A percentile compares a stretch with the other conserved stretches of the same genome.
Conservation (phyloP, 108 stramenopile genomes). For the Cyclotella choctawhatcheeana region DNA sequence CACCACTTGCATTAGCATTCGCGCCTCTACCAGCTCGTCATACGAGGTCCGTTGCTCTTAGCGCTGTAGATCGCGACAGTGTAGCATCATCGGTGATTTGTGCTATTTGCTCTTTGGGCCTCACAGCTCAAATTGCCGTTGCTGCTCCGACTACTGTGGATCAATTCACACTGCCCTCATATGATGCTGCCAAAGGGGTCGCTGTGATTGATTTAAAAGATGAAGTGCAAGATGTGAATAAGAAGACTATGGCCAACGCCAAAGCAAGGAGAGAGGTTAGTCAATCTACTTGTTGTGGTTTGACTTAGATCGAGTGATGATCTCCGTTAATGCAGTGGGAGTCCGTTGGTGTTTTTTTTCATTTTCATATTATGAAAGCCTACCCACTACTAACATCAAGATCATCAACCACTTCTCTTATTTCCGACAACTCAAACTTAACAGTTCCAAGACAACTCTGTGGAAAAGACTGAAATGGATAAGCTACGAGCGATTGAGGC, state of each 20-base stretch:
- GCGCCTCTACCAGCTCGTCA: neutral
- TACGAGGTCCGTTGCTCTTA: neutral
- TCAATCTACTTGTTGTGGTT: neutral
- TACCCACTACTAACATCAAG: no score
- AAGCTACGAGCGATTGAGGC: slow-evolving; percentile 32
- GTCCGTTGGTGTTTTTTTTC: neutral
- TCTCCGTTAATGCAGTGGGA: neutral
- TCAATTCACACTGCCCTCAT: slow-evolving; percentile 48
- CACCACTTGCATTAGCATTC: neutral
- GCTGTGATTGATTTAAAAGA: slow-evolving; percentile 35
- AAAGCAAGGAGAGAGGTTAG: slow-evolving; percentile 42
- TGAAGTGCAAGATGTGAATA: slow-evolving; percentile 46
- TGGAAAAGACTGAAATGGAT: slow-evolving; percentile 45
- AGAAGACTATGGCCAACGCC: slow-evolving; percentile 32
- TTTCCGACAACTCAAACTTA: no score
- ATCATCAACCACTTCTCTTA: no score
- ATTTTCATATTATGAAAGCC: neutral
- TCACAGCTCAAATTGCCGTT: slow-evolving; percentile 8
- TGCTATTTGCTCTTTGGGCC: neutral
- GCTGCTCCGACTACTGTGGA: slow-evolving; percentile 28
- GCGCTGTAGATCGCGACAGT: neutral
- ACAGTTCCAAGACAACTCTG: slow-evolving; percentile 23
- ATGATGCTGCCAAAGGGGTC: slow-evolving; percentile 46
- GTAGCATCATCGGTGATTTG: neutral
- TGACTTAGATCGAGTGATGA: neutral